Evolutionary conservation across 78 protist species (phyloP), one percentile per base, ranked within the genome.

Genomic region (Pigoraptor vietnamica): DNA sequence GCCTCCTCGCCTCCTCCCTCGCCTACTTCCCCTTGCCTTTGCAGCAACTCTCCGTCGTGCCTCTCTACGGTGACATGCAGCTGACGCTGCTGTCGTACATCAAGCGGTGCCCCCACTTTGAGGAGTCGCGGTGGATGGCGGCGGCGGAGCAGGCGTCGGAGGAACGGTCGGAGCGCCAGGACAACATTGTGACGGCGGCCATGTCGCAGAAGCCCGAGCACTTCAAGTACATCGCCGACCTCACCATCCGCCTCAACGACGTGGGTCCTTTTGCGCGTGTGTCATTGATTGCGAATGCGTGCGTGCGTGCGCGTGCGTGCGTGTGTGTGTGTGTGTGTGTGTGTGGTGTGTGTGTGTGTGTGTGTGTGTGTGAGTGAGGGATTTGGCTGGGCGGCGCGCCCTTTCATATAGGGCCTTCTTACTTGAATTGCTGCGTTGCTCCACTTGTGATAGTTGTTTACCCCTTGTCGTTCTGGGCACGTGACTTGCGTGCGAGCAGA

Each of bases 11-110:
- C 23, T 86, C 9, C 40, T 86, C 56, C 34, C 67, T 48, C 29
- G 67, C 29, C 67, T 48, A 14, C 67, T 48, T 48, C 21, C 35
- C 48, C 40, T 86, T 24, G 89, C 19, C 32, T 37, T 24, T 24
- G 0, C n/a, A 88, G 90, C 86, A 89, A 86, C 24, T 89, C 55
- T 97, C 97, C 1, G 92, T 93, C 9, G 96, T 97, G 9, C 95
- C 96, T 81, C 90, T 97, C 48, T 95, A 94, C 82, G 98, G 97
- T 83, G 98, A 97, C 92, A 96, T 97, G 97, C 93, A 90, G 38
- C 89, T 94, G 48, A 40, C 91, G 32, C 33, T 94, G 55, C 90
- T 56, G 36, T 33, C 93, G 24, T 23, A 96, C 83, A 90, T 97
- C 39, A 37, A 88, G n/a, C 36, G 79, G 33, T 37, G 91, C 29